Evolutionary conservation across 129 eudicot genomes (phyloP), one percentile per base, ranked within the genome.

Genomic region (Scalesia atractyloides): DNA sequence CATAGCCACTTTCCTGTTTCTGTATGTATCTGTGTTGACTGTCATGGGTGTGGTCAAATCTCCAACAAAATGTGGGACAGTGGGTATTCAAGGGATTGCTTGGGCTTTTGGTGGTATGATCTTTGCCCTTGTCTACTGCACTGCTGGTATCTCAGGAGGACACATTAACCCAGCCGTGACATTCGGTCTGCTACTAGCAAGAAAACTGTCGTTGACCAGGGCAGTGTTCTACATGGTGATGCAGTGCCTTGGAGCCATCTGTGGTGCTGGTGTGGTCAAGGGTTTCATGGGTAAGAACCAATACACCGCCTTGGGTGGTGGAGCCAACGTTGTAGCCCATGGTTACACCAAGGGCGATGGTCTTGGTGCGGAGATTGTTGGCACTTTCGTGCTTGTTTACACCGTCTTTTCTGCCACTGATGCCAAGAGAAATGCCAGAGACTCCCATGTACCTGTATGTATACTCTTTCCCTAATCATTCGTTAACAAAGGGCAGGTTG

Each of bases 81-180:
- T 91, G 70, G 97, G 97, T 43, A 85, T 91, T 76, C 97, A 91
- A 78, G 97, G 97, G 5, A 88, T 91, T 81, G 97, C 97, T 74
- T 91, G 97, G 97, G 97, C 96, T 64, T 91, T 91, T 84, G 98
- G 98, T 82, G 96, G 96, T 52, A 89, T 92, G 96, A 92, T 92
- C 82, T 92, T 92, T 82, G 98, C 95, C 19, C 96, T 89, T 69
- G 96, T 92, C 52, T 92, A 92, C 86, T 92, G 95, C 68, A 91
- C 97, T 64, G 96, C 96, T 79, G 96, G 96, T 70, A 88, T 91
- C 69, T 91, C 96, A 80, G 97, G 95, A 79, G 97, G 95, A 43
- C 97, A 91, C 73, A 91, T 91, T 54, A 91, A 91, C 79, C 97
- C 93, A 78, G 93, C 96, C 15, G 91, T 91, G 82, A 91, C 96